Evolutionary conservation across 345 rosid genomes (phyloP), one percentile per base, ranked within the genome.

Genomic region (Aquilaria sinensis): DNA sequence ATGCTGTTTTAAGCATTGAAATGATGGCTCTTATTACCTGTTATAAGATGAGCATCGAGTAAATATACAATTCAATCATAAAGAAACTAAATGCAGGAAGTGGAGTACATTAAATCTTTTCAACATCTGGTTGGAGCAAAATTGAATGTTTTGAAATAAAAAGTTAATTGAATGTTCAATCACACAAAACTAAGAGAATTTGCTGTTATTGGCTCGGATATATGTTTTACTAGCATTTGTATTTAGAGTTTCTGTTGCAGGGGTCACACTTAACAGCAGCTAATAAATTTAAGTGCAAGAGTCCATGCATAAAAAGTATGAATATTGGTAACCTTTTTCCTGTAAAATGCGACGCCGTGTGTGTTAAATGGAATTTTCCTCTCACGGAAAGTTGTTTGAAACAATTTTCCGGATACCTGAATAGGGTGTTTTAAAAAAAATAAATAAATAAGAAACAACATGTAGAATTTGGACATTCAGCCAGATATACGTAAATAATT

Each of bases 311-410:
- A 37, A 37, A 37, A 16, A 16, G 23, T 16, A 16, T 16, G 23
- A 63, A 46, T 54, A 41, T 30, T 10, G 5, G 53, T 56, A 51
- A 85, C 98, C 98, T 92, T 89, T 81, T 89, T 92, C 79, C 98
- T 81, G 69, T 92, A 92, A 72, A 89, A 85, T 66, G 96, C 96
- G 45, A 89, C 96, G 58, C 96, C 96, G 68, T 92, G 98, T 77
- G 81, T 65, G 47, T 92, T 92, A 71, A 92, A 92, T 51, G 98
- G 98, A 78, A 92, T 83, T 70, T 84, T 92, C 74, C 98, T 85
- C 65, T 85, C 84, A 14, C 96, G 96, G 66, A 89, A 86, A 37
- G 85, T 82, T 56, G 69, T 75, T 79, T 92, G 98, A 66, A 92
- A 87, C 53, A 78, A 69, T 80, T 81, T 92, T 60, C 98, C 98